Conservation (phyloP, 192 early-diverging fungal species). For the Jimgerdemannia lactiflua region DNA sequence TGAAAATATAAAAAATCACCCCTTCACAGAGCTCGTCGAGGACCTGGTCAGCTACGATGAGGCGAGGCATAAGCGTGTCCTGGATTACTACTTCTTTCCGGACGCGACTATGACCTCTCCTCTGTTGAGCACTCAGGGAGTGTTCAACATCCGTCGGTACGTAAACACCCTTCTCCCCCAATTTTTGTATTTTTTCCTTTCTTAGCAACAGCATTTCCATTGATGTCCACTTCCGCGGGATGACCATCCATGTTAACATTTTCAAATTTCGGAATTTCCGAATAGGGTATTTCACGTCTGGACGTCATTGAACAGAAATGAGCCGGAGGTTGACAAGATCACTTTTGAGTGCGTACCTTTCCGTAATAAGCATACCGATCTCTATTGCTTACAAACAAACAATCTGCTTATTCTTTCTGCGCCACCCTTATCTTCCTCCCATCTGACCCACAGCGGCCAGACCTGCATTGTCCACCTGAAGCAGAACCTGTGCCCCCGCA, state of each 20-base stretch:
- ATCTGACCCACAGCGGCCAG: slow-evolving; percentile 22
- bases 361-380: too few species aligned
- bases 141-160: slow-evolving; percentile 49
- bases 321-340: slow-evolving; percentile 29
- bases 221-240: too few species aligned
- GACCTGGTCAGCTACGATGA: slow-evolving; percentile 47
- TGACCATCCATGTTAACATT: not conserved
- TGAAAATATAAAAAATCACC: not conserved
- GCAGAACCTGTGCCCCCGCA: slow-evolving; percentile 48
- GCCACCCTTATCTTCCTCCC: not conserved
- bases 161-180: not conserved
- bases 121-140: slow-evolving; percentile 43
- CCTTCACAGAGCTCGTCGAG: slow-evolving; percentile 32
- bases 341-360: slow-evolving; percentile 15
- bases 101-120: slow-evolving; percentile 49
- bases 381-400: too few species aligned
- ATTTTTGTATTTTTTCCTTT: too few species aligned
- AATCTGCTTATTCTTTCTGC: not conserved
- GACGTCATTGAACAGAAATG: slow-evolving; percentile 27
- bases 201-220: too few species aligned
- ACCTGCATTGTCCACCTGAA: slow-evolving; percentile 47
- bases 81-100: slow-evolving; percentile 48
- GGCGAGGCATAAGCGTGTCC: slow-evolving; percentile 42
- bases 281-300: slow-evolving; percentile 28
- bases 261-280: not conserved